Evolutionary conservation across 345 rosid species (phyloP).

Genomic region (Citrus hindsii): DNA sequence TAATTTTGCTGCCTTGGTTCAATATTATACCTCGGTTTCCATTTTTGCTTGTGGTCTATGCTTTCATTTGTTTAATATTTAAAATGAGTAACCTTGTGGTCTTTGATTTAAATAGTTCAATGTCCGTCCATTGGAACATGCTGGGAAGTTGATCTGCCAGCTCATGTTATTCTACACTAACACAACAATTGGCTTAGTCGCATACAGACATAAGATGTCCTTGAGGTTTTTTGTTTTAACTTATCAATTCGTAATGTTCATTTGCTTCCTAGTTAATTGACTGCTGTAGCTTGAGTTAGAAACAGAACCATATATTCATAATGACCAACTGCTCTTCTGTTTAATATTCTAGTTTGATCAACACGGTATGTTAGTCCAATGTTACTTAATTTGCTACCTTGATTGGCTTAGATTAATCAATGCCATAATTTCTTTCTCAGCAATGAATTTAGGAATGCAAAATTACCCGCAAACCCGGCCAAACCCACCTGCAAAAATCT

Average conservation of each 20-base stretch:
- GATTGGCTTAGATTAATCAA: not conserved
- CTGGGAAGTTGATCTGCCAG: not conserved
- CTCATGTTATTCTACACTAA: not conserved
- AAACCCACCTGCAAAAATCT: no score
- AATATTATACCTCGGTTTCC: not conserved
- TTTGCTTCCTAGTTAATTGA: not conserved
- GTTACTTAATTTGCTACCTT: not conserved
- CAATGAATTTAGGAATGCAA: no score
- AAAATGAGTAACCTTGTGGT: not conserved
- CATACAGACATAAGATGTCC: not conserved
- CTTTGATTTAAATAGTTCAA: not conserved
- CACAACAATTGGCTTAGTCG: not conserved
- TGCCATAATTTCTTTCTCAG: not conserved
- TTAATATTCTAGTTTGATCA: not conserved
- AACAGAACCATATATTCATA: not conserved
- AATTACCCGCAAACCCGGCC: no score
- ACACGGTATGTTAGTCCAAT: not conserved
- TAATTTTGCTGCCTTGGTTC: constrained; percentile 7
- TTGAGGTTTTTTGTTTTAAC: not conserved
- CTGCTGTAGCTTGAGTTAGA: not conserved
- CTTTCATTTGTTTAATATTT: no score
- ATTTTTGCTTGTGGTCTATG: not conserved
- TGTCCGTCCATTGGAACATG: not conserved
- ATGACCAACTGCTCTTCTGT: not conserved
- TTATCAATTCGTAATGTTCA: not conserved